Percentiles rank a stretch among this genome's conserved stretches.
These are phyloP conservation scores for Hirschfeldia incana DNA, from an alignment of 345 rosid species.

Conservation along the genomic window DNA sequence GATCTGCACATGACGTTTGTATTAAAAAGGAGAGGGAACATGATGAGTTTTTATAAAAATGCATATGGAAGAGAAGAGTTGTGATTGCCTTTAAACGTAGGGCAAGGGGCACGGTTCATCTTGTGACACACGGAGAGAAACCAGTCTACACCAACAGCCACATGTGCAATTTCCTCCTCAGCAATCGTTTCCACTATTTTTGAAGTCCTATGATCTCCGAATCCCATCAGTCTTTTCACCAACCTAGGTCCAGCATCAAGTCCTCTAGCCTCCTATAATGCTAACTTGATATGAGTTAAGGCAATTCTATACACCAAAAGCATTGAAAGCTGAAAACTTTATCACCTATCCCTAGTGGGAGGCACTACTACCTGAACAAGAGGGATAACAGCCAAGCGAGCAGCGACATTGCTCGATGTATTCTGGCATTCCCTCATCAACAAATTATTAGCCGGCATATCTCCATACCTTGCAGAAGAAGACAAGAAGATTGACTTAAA, in stretches of 20 bases:
- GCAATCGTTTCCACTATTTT: slow-evolving; percentile 73
- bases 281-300: slow-evolving; percentile 7
- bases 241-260: slow-evolving; percentile 98
- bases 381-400: slow-evolving; percentile 63
- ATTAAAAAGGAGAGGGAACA: background rate
- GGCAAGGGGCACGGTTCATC: slow-evolving; percentile 65
- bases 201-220: slow-evolving; percentile 80
- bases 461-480: slow-evolving; percentile 67
- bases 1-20: slow-evolving; percentile 42
- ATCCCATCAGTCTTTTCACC: slow-evolving; percentile 76
- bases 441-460: slow-evolving; percentile 91
- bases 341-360: background rate
- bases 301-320: background rate
- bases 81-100: slow-evolving; percentile 72
- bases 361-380: slow-evolving; percentile 32
- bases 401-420: slow-evolving; percentile 78
- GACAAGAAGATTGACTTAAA: background rate
- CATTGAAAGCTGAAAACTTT: background rate
- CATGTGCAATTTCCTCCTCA: slow-evolving; percentile 94
- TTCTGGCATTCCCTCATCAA: slow-evolving; percentile 89
- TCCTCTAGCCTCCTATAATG: slow-evolving; percentile 84
- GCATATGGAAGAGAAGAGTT: background rate
- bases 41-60: background rate
- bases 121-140: slow-evolving; percentile 70
- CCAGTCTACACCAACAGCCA: slow-evolving; percentile 90